Base-by-base conservation (phyloP, 192 early-diverging fungal species). In the Coemansia sp. region DNA sequence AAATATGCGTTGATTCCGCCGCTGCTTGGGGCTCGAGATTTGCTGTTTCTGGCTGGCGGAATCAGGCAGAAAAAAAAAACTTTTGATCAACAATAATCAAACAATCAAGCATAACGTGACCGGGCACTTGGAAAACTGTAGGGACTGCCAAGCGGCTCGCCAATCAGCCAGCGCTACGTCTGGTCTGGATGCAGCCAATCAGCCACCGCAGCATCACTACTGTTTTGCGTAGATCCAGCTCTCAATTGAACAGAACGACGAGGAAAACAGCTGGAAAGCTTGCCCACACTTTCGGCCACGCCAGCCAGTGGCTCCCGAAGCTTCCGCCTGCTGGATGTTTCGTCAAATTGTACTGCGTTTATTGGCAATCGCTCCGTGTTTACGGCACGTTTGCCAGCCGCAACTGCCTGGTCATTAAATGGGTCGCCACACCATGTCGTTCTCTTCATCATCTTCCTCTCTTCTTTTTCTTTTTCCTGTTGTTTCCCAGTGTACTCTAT, bases 91-190 rank as follows among this genome's bases (percentile, higher is more conserved):
- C 2, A 14, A n/a, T 34, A 2, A 61, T 13, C 55, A 54, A 34
- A 41, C 54, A 15, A 23, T 56, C 55, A 22, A 50, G 29, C 1
- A 23, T n/a, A 63, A 63, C 67, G 67, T 69, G 67, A 69, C 67
- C 9, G 9, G 2, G 4, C 1, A 9, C 4, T 2, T 14, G 2
- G 48, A 41, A 62, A 42, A 65, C 70, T 72, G 63, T 72, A 72
- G 70, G 70, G 70, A 22, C 17, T 15, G 34, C 29, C 19, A 32
- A 20, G 19, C 35, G 55, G 34, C 19, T 35, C 34, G 52, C 63
- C 67, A 75, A 69, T 69, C 67, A 65, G 7, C 46, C 29, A 15
- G 45, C 63, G 67, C 66, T 58, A 75, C 73, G 73, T 75, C 66
- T 25, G 42, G 50, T 23, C 29, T 33, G 34, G 23, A 38, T 25